A percentile compares a stretch with the other conserved stretches of the same genome.
phyloP scores from a whole-genome alignment of 2,329 filamentous ascomycete species.

The Fusarium sororula region DNA sequence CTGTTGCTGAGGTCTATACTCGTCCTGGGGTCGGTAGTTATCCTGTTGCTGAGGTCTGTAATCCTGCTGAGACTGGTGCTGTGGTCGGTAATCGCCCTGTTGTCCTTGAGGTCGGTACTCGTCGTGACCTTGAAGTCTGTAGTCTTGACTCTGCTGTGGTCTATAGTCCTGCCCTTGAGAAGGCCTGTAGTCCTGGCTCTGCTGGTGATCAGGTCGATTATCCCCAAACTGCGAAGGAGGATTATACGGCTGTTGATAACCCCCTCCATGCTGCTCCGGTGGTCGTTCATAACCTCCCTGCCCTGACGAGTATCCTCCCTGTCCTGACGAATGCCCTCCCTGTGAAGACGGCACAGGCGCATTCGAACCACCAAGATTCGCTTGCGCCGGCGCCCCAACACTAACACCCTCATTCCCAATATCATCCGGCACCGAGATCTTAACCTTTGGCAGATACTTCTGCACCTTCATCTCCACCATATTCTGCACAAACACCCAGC shows the following conservation, averaged over 20 bases:
- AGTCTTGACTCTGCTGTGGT: not conserved
- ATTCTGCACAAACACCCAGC: conserved; percentile 57
- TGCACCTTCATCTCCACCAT: conserved; percentile 58
- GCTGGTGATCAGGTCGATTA: conserved; percentile 27
- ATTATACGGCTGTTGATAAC: conserved; percentile 41
- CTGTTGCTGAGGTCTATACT: conserved; percentile 31
- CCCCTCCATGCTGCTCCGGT: conserved; percentile 18
- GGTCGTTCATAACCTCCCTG: conserved; percentile 20
- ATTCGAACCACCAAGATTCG: conserved; percentile 47
- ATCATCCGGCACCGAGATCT: conserved; percentile 56
- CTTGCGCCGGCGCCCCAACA: conserved; percentile 49
- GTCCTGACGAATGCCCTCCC: conserved; percentile 8
- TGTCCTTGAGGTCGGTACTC: not conserved
- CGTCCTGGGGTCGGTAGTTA: conserved; percentile 9
- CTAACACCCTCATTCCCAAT: conserved; percentile 58
- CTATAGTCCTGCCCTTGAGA: not conserved
- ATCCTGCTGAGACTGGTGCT: conserved; percentile 8
- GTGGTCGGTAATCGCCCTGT: conserved; percentile 4
- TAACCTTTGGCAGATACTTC: conserved; percentile 56
- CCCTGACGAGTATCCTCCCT: not conserved
- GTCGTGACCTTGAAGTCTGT: not conserved
- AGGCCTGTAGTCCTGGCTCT: not conserved
- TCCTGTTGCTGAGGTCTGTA: conserved; percentile 16
- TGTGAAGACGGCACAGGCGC: conserved; percentile 39
- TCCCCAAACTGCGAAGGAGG: conserved; percentile 37